Evolutionary conservation across 73 alveolate species (phyloP).

Genomic region (Paramecium pentaurelia): DNA sequence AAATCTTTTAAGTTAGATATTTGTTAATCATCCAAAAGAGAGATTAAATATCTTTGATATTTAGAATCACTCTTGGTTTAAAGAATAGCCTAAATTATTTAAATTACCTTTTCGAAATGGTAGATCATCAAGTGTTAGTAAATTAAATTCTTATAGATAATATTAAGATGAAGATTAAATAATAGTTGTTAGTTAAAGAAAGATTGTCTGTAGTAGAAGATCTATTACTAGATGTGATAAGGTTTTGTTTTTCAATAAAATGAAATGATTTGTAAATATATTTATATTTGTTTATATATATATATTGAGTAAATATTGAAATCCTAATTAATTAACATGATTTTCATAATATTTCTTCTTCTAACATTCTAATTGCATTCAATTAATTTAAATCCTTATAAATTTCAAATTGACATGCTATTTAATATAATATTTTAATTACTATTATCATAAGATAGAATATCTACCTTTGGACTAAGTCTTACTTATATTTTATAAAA

Average conservation of each 20-base stretch:
- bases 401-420: background rate
- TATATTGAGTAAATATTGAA: background rate
- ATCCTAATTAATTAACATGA: too few relatives aligned
- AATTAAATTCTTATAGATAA: background rate
- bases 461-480: background rate
- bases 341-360: background rate
- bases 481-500: background rate
- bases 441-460: background rate
- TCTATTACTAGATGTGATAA: background rate
- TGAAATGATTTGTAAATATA: background rate
- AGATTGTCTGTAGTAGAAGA: background rate
- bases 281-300: background rate
- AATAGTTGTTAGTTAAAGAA: background rate
- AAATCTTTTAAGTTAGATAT: background rate
- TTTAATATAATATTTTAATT: background rate
- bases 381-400: background rate
- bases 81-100: background rate
- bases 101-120: background rate
- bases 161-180: background rate
- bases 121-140: background rate
- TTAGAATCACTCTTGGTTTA: background rate
- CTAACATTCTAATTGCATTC: background rate
- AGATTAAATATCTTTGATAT: background rate
- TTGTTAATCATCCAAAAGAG: background rate
- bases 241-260: background rate